phyloP scores from a whole-genome alignment of 805 yeast species.

The Kluyveromyces wickerhamii region DNA sequence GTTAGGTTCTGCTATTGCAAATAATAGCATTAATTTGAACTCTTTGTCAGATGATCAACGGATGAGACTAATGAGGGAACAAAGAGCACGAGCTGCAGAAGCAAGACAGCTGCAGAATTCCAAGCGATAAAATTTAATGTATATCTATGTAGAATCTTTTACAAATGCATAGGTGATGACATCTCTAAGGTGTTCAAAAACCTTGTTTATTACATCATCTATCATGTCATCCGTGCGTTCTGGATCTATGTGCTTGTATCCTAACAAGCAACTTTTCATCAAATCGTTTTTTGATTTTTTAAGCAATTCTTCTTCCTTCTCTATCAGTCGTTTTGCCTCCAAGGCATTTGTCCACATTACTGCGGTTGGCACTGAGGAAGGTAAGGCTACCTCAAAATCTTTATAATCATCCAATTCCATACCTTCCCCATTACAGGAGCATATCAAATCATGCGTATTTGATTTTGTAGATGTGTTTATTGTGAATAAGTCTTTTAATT shows the following conservation, averaged over 20 bases:
- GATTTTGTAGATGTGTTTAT: constrained; percentile 42
- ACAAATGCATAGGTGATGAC: constrained; percentile 23
- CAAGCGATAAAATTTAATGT: constrained; percentile 6
- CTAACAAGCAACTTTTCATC: constrained; percentile 51
- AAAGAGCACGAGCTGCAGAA: constrained; percentile 94
- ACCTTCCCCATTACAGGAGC: constrained; percentile 54
- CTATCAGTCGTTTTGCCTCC: constrained; percentile 28
- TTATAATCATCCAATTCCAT: constrained; percentile 19
- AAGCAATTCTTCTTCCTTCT: constrained; percentile 15
- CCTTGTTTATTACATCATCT: constrained; percentile 17
- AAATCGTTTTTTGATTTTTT: constrained; percentile 31
- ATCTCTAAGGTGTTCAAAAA: constrained; percentile 10
- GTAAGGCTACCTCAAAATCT: constrained; percentile 8
- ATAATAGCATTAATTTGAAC: constrained; percentile 37
- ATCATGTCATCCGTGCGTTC: constrained; percentile 6
- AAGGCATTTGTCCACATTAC: constrained; percentile 48
- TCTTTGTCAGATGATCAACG: constrained; percentile 70
- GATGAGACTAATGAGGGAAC: constrained; percentile 79
- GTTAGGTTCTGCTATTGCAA: constrained; percentile 21
- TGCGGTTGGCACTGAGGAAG: constrained; percentile 6
- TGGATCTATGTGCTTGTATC: constrained; percentile 60
- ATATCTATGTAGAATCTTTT: constrained; percentile 11
- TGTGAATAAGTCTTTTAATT: constrained; percentile 68
- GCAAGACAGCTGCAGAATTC: too few species aligned
- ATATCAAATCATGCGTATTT: constrained; percentile 74